phyloP scores from a whole-genome alignment of 257 asterid species.

The Solanum dulcamara region DNA sequence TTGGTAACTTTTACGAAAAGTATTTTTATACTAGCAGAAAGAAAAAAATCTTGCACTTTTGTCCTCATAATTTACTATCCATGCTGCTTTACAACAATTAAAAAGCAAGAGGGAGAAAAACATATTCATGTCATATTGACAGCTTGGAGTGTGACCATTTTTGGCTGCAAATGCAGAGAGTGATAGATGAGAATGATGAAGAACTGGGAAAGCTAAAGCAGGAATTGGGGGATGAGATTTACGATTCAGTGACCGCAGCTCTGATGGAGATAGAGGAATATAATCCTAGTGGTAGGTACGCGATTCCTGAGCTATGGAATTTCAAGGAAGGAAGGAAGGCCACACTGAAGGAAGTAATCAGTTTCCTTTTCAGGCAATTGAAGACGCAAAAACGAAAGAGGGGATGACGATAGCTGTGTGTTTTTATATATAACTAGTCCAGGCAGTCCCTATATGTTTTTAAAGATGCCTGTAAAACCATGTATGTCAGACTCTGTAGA shows the following conservation, averaged over 20 bases:
- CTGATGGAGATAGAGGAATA: constrained; percentile 28
- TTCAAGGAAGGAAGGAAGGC: constrained; percentile 32
- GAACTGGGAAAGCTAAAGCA: constrained; percentile 5
- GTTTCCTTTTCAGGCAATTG: constrained; percentile 22
- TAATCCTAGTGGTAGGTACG: constrained; percentile 36
- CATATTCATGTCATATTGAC: not conserved
- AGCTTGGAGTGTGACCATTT: not conserved
- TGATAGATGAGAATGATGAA: constrained; percentile 18
- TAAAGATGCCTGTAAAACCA: not conserved
- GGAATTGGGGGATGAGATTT: constrained; percentile 27
- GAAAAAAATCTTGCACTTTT: not conserved
- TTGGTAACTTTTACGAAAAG: not conserved
- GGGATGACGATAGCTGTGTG: not conserved
- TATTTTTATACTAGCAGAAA: not conserved
- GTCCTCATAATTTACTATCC: not conserved
- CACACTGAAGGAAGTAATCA: constrained; percentile 29
- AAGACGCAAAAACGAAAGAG: constrained; percentile 19
- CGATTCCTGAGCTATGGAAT: constrained; percentile 33
- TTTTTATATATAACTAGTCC: not conserved
- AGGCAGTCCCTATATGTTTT: not conserved
- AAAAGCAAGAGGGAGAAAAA: not conserved
- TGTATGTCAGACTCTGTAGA: not conserved
- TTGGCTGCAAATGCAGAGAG: constrained; percentile 6
- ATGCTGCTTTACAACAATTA: not conserved
- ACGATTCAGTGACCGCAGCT: constrained; percentile 14